Evolutionary conservation across 768 basidiomycete genomes (phyloP), one percentile per base, ranked within the genome.

Genomic region (Pleurotus ostreatus): DNA sequence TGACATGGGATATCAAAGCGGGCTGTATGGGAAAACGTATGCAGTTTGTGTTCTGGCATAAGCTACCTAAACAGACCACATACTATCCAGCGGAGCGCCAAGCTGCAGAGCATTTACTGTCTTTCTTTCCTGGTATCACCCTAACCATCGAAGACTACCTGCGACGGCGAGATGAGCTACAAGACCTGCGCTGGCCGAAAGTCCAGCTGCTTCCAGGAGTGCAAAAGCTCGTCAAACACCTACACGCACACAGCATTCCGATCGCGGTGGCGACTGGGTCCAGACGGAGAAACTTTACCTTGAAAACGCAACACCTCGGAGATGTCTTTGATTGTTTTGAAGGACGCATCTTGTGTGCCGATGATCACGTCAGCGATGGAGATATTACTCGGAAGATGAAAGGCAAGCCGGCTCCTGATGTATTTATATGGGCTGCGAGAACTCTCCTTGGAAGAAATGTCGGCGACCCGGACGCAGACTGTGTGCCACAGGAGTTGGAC

Each of bases 1-100:
- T 94, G 86, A 89, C 88, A 2, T 92, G 90, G 90, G 86, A 89
- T 56, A 90, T 93, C 56, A 92, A 93, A 65, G 85, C 88, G n/a
- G 88, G 86, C 0, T 81, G 88, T 56, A 94, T 93, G 92, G 92
- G 92, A 55, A 89, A 88, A 75, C 82, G 91, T 90, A 26, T 22
- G 60, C 56, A n/a, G 40, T 15, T 15, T 16, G 26, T 30, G 30
- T 4, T 11, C n/a, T 23, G n/a, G 25, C 26, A 23, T 39, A 16
- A n/a, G 22, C 34, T 13, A 30, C n/a, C 58, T 43, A 16, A n/a
- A 38, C 39, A 6, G 47, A 47, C 30, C 25, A 45, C 16, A 12
- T 22, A 53, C 51, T 16, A 22, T 30, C 4, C 64, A 89, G 92
- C 87, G 57, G 86, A 88, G 71, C 69, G 74, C 38, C 81, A 79